Evolutionary conservation across 2,329 filamentous ascomycete genomes (phyloP), one percentile per base, ranked within the genome.

Genomic region (Acrocalymma vagum): DNA sequence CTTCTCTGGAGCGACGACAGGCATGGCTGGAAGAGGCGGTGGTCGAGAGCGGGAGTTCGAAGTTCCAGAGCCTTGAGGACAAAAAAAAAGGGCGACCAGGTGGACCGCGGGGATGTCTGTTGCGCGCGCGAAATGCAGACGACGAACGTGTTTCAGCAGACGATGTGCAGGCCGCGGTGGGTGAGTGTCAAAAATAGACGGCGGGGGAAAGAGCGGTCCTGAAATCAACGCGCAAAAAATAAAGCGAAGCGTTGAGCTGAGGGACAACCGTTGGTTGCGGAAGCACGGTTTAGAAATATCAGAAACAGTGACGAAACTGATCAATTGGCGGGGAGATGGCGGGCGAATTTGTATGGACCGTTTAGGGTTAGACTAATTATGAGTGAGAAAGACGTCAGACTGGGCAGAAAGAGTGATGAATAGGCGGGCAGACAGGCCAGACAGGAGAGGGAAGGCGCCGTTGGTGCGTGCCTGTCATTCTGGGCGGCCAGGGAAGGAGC

Each of bases 1-100:
- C 78, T 95, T 92, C 58, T 96, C 90, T 51, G 92, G 85, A 52
- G 84, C 87, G 56, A 99, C 90, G 55, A 96, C 86, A 53, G 94
- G 93, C 94, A 99, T 99, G 11, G 21, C 34, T 27, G 31, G 16
- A 36, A 16, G n/a, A 30, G 20, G 29, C 38, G 22, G 17, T 23
- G 10, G 15, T 24, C 25, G 29, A 25, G 36, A 21, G 38, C 29
- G 29, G 17, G 27, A 23, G 18, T 13, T 28, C 10, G 14, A n/a
- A 16, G 15, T 13, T 30, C 15, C 15, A 11, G 22, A 29, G 14
- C 27, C 17, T 21, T n/a, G n/a, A n/a, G n/a, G n/a, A n/a, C n/a
- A n/a, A n/a, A n/a, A n/a, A n/a, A n/a, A n/a, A n/a, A n/a, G n/a
- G n/a, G n/a, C n/a, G n/a, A n/a, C n/a, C n/a, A n/a, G n/a, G n/a